Base-by-base conservation (phyloP, 2,329 filamentous ascomycete genomes). In the Pseudogymnoascus sp. region DNA sequence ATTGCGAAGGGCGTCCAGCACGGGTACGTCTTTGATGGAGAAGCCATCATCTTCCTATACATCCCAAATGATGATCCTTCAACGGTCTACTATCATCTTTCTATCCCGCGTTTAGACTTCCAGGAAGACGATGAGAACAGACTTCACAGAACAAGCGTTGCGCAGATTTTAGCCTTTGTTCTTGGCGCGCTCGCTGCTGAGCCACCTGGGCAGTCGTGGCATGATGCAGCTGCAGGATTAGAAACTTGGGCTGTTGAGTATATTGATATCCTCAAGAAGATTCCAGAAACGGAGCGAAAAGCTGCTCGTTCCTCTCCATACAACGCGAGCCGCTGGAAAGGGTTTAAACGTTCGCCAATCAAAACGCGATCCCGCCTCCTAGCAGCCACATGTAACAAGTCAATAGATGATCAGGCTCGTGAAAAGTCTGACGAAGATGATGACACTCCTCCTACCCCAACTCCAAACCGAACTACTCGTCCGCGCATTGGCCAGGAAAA, bases 201-300 rank as follows among this genome's bases (percentile, higher is more conserved):
- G n/a, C 71, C 70, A n/a, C 73, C 71, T 1, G 64, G 66, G 5
- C 12, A 63, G 61, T 65, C 66, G 1, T 78, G 71, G 75, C 67
- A 74, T 61, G 67, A 75, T 44, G 66, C 72, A 31, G 63, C 63
- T 17, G 25, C 29, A 39, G 21, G 29, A 13, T 15, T 62, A n/a
- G 27, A 61, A n/a, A 59, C 51, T 13, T 62, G 61, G 61, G 58
- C 51, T 25, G 61, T 61, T 27, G 61, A 62, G 39, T 62, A 62
- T 31, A 39, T 39, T 17, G 61, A 62, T 41, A 36, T 62, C n/a
- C 58, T 62, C 35, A 59, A 42, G 21, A 41, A 60, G 25, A 61
- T 61, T 27, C 59, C 59, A 35, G 59, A 25, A 51, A 51, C 59
- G 33, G 41, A 29, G 15, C 38, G 59, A 15, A 61, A 61, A 61